phyloP scores from a whole-genome alignment of 768 basidiomycete genomes.

The Calocera viscosa region DNA sequence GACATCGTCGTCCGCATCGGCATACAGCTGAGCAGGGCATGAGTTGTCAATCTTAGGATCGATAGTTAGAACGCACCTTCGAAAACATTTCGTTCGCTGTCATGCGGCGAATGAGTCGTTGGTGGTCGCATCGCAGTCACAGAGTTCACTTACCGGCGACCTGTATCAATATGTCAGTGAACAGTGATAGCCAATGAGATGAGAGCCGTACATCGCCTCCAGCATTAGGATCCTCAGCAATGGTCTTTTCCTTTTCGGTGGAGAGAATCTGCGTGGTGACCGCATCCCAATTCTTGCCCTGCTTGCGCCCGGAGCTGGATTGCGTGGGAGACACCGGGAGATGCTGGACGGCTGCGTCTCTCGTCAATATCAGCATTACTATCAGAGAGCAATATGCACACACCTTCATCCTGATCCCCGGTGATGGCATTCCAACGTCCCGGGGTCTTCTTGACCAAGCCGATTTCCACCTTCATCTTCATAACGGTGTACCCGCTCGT shows the following conservation, averaged over 20 bases:
- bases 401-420: slow-evolving; percentile 65
- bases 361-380: background rate
- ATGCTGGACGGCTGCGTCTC: background rate
- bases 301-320: slow-evolving; percentile 27
- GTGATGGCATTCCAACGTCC: slow-evolving; percentile 67
- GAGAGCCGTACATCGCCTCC: slow-evolving; percentile 69
- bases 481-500: slow-evolving; percentile 55
- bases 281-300: slow-evolving; percentile 80
- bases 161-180: slow-evolving; percentile 30
- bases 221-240: slow-evolving; percentile 74
- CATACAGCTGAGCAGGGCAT: slow-evolving; percentile 45
- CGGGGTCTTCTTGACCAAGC: slow-evolving; percentile 50
- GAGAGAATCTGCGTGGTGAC: slow-evolving; percentile 56
- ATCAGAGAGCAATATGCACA: slow-evolving; percentile 22
- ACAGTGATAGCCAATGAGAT: slow-evolving; percentile 26
- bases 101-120: background rate
- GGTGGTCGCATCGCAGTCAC: background rate
- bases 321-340: background rate
- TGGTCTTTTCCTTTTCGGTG: slow-evolving; percentile 53
- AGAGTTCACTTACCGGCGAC: background rate
- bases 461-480: slow-evolving; percentile 80
- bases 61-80: background rate
- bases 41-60: slow-evolving; percentile 12
- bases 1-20: slow-evolving; percentile 83
- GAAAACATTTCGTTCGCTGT: slow-evolving; percentile 10